Base-by-base conservation (phyloP, 352 stramenopile species). In the Phytophthora capsici region DNA sequence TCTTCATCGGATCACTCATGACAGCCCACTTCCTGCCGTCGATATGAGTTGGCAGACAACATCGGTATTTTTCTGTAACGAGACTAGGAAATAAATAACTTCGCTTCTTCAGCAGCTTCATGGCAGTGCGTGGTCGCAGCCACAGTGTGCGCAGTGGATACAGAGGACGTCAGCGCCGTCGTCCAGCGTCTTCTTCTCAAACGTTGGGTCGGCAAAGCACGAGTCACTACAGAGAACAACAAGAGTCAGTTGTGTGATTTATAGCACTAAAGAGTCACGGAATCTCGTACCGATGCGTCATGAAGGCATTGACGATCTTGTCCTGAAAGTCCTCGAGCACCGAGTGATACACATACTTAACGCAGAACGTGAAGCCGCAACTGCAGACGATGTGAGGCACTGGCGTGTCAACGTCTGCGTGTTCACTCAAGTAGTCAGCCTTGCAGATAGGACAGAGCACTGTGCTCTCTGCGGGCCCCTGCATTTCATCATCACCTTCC, bases 1-100 rank as follows among this genome's bases (percentile, higher is more conserved):
- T 98, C 57, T 88, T 90, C 52, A 89, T 98, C 47, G 95, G 91
- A 7, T 70, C 81, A n/a, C 81, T 98, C 48, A 98, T 98, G 84
- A 89, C 80, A 1, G 80, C 95, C 6, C 94, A 98, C 77, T 98
- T 98, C 67, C 72, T 98, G 50, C 95, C 95, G 1, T 80, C 84
- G 6, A 94, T 94, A 17, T 94, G 78, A 53, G 10, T 2, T 14
- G 3, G 48, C 14, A 43, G 16, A 40, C 22, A 55, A 59, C 4
- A 23, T 16, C 14, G 38, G 7, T 60, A 60, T 40, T 43, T 12
- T 54, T 17, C 17, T 60, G 54, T 37, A 14, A 38, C 14, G 41
- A 45, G 19, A 13, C n/a, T 50, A 57, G 14, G 37, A 32, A 67
- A 69, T 79, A 75, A 77, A 75, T 77, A 78, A 14, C 66, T 37